Conservation (phyloP, 495 filamentous ascomycete genomes). For the Jackrogersella minutella region DNA sequence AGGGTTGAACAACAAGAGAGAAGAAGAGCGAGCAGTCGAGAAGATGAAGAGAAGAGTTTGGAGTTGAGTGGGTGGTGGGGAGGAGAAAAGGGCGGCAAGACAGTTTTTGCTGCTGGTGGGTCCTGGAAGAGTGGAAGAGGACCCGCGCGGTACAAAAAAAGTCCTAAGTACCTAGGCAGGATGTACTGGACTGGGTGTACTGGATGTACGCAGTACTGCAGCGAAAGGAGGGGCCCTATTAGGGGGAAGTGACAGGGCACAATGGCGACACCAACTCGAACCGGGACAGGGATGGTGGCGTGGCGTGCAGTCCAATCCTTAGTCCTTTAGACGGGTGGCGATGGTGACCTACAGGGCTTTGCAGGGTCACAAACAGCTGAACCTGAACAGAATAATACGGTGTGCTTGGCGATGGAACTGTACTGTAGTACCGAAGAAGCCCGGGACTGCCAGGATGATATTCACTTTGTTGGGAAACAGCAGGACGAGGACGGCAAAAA, state of each 20-base stretch:
- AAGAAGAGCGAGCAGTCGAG: slow-evolving; percentile 35
- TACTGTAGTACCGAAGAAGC: slow-evolving; percentile 22
- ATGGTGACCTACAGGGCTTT: slow-evolving; percentile 41
- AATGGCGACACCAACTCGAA: slow-evolving; percentile 41
- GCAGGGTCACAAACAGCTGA: slow-evolving; percentile 40
- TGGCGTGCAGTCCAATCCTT: slow-evolving; percentile 38
- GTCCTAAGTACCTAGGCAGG: slow-evolving; percentile 23
- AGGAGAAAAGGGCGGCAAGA: slow-evolving; percentile 44
- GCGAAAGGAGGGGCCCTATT: slow-evolving; percentile 32
- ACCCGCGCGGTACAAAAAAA: slow-evolving; percentile 39
- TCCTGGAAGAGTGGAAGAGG: slow-evolving; percentile 10
- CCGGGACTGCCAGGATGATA: slow-evolving; percentile 1
- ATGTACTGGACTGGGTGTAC: too few relatives aligned
- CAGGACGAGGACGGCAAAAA: not conserved
- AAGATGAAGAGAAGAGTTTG: slow-evolving; percentile 29
- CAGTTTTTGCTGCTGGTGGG: slow-evolving; percentile 34
- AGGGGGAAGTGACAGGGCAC: slow-evolving; percentile 41
- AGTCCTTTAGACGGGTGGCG: slow-evolving; percentile 29
- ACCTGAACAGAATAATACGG: slow-evolving; percentile 21
- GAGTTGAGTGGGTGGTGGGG: slow-evolving; percentile 44
- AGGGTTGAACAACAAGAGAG: slow-evolving; percentile 24
- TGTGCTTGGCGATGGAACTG: slow-evolving; percentile 35
- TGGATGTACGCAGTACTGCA: too few relatives aligned
- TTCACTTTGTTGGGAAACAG: slow-evolving; percentile 16
- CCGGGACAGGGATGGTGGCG: slow-evolving; percentile 41